A percentile compares a stretch with the other conserved stretches of the same genome.
Evolutionary conservation across 805 yeast species (phyloP).

Genomic region (Metschnikowia sp.): DNA sequence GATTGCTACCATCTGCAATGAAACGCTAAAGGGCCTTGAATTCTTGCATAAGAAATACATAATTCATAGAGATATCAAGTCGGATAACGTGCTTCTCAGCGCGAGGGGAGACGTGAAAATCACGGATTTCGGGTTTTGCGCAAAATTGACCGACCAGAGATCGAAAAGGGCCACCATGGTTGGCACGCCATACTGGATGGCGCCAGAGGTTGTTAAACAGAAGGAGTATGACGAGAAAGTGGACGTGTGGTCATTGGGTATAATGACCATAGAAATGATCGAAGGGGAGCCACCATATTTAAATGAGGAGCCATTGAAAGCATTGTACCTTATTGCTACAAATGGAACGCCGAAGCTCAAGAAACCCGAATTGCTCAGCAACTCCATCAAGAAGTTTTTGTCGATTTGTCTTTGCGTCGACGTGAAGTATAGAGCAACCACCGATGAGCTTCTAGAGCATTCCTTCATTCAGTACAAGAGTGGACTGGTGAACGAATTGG

Average conservation of each 20-base stretch:
- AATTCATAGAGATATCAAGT: conserved; percentile 62
- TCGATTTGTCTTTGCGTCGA: conserved; percentile 93
- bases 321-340: conserved; percentile 71
- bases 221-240: conserved; percentile 80
- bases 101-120: conserved; percentile 43
- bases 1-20: conserved; percentile 86
- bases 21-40: conserved; percentile 86
- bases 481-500: conserved; percentile 57
- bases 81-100: conserved; percentile 44
- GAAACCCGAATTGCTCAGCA: conserved; percentile 63
- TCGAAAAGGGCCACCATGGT: conserved; percentile 82
- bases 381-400: conserved; percentile 78
- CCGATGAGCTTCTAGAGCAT: conserved; percentile 82
- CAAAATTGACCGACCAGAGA: conserved; percentile 70
- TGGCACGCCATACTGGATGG: conserved; percentile 91
- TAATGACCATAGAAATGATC: conserved; percentile 84
- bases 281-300: conserved; percentile 84
- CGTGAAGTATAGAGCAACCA: conserved; percentile 84
- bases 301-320: conserved; percentile 76
- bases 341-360: conserved; percentile 79
- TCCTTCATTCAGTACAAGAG: conserved; percentile 60
- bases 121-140: conserved; percentile 49
- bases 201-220: conserved; percentile 79
- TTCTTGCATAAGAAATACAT: conserved; percentile 89
- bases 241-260: conserved; percentile 80